Conservation (phyloP, 2,329 filamentous ascomycete species). For the Epichloe baconii region DNA sequence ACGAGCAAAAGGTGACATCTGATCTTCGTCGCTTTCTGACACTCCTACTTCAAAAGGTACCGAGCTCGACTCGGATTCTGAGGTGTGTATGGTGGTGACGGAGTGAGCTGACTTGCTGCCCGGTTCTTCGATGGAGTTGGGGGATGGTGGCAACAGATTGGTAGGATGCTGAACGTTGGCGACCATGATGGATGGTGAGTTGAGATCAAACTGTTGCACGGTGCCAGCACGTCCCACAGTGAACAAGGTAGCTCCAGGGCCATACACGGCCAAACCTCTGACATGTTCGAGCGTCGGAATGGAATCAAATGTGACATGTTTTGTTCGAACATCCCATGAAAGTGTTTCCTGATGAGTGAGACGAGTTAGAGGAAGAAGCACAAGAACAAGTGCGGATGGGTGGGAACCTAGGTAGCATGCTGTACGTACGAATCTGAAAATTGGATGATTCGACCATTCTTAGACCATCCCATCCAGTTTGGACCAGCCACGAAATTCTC, state of each 20-base stretch:
- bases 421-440: constrained; percentile 70
- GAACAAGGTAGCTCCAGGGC: constrained; percentile 82
- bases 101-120: constrained; percentile 36
- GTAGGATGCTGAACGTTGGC: constrained; percentile 79
- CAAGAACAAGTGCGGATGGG: not conserved
- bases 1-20: constrained; percentile 60
- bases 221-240: constrained; percentile 79
- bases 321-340: constrained; percentile 96
- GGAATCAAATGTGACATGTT: constrained; percentile 80
- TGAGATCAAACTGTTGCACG: constrained; percentile 90
- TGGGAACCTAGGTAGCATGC: not conserved
- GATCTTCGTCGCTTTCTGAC: constrained; percentile 67
- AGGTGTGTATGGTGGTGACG: constrained; percentile 33
- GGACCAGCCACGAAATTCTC: constrained; percentile 62
- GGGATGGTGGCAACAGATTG: constrained; percentile 68
- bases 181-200: constrained; percentile 67
- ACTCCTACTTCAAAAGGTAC: constrained; percentile 43
- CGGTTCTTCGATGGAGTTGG: constrained; percentile 66
- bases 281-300: constrained; percentile 78
- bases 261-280: constrained; percentile 73
- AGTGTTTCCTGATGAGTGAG: constrained; percentile 57
- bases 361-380: not conserved
- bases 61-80: constrained; percentile 41
- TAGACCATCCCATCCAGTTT: constrained; percentile 98
- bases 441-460: constrained; percentile 92